Evolutionary conservation across 2,329 filamentous ascomycete genomes (phyloP), one percentile per base, ranked within the genome.

Genomic region (Aspergillus glaucus): DNA sequence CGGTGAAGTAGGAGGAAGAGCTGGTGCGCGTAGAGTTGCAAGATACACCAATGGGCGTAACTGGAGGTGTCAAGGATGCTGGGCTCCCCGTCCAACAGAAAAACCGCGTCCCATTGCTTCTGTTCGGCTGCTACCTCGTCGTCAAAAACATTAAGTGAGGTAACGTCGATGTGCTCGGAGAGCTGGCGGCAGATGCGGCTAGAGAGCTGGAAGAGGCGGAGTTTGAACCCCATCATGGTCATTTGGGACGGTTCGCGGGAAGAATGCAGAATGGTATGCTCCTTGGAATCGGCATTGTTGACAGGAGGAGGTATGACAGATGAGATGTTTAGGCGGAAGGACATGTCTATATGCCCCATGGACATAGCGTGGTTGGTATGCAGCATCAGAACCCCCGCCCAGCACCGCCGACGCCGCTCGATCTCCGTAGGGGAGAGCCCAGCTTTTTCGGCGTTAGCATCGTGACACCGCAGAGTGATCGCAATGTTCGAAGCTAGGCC

Each of bases 351-450:
- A 43, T 60, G 56, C 8, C 55, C 50, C 36, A 57, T 57, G 2
- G 54, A 41, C 0, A 62, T 62, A 24, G 51, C 60, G 37, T 67
- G 65, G 22, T 64, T 59, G 0, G 62, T 65, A 40, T 66, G 65
- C 1, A 67, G 51, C 7, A 60, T 55, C 46, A 65, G 55, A 5
- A 67, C 32, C 1, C 58, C 64, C 8, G 59, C 62, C 65, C 64
- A 67, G 37, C 61, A 62, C 3, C 64, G 55, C 1, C 65, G 58
- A 12, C 62, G 49, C 44, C 64, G 47, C 30, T 67, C 59, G 5
- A 45, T 45, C 14, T 61, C 56, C 1, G 66, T 46, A 1, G 40
- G 24, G 21, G 47, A 46, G 2, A 66, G 30, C 15, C 15, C 15
- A 15, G 15, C 15, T 15, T 15, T 15, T 15, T 15, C 15, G 15